These are phyloP conservation scores for Thielaviopsis populi DNA, from an alignment of 2,329 filamentous ascomycete species.

Conservation along the genomic window DNA sequence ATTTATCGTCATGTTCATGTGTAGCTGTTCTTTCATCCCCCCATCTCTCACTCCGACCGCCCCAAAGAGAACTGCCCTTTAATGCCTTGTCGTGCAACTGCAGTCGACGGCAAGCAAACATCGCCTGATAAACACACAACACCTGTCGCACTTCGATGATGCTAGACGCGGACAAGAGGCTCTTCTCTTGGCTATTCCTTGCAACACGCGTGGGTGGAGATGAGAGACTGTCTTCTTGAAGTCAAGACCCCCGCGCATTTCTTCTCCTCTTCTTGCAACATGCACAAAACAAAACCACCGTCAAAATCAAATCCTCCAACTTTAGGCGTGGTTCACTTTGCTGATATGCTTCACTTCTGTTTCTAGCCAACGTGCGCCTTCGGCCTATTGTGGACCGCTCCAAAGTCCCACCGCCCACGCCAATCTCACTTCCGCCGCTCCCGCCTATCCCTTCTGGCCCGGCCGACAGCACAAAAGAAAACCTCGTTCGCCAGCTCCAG, in stretches of 20 bases:
- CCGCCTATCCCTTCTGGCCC: conserved; percentile 21
- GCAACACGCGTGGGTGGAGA: background rate
- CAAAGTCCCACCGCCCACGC: conserved; percentile 42
- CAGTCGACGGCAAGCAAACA: no score
- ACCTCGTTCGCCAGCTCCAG: conserved; percentile 37
- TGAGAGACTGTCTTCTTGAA: background rate
- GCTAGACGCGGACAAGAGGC: background rate
- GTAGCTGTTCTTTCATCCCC: background rate
- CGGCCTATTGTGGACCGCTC: conserved; percentile 28
- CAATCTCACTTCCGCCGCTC: conserved; percentile 33
- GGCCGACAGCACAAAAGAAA: conserved; percentile 21
- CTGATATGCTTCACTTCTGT: background rate
- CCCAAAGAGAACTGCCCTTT: background rate
- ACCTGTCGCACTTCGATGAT: no score
- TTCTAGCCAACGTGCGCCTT: conserved; percentile 14
- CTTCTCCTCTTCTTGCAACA: background rate
- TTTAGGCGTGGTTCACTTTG: background rate
- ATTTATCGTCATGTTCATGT: background rate
- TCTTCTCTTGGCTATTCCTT: background rate
- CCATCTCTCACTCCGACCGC: background rate
- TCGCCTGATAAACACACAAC: background rate
- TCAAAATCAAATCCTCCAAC: background rate
- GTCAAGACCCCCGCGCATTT: no score
- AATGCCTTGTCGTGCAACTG: background rate
- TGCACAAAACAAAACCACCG: no score